Evolutionary conservation across 768 basidiomycete genomes (phyloP), one percentile per base, ranked within the genome.

Genomic region (Hemileccinum impolitum): DNA sequence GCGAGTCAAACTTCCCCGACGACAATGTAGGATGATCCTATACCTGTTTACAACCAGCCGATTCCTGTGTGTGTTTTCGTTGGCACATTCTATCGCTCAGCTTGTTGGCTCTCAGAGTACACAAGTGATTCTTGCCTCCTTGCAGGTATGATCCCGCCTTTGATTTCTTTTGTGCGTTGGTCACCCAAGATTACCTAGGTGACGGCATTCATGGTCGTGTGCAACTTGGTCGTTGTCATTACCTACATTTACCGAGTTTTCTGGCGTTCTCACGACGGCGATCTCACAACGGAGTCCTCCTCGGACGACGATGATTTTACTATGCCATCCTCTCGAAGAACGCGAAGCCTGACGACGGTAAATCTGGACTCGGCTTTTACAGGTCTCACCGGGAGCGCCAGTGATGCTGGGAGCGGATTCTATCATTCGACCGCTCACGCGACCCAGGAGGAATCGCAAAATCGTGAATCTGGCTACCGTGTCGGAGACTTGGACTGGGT

Each of bases 11-110:
- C 55, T 60, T 36, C 55, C 58, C 9, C 21, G 8, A 39, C 25
- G 55, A 26, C 59, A 57, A 14, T 45, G 37, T 34, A 47, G 47
- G 39, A 60, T 60, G 59, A 42, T 54, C 23, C n/a, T 60, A 14
- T 48, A 28, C 26, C 34, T 53, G 17, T 60, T 60, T 19, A 23
- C 58, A 3, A 7, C 45, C 4, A 60, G 52, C 45, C 41, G 37
- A 12, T 41, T 51, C 38, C 8, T 56, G n/a, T 60, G 42, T 4
- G 0, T 14, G 10, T 40, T 35, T 34, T 49, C 58, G 8, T 2
- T 51, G 37, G 25, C 32, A 35, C 32, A 39, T 5, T 39, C 39
- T 10, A 18, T 56, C 5, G 7, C 31, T 5, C 40, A 43, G 18
- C 6, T 43, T 13, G 10, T 37, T 12, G 14, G 5, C 7, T 2